Evolutionary conservation across 2,329 filamentous ascomycete species (phyloP), one percentile per base, ranked within the genome.

Genomic region (Periconia macrospinosa): DNA sequence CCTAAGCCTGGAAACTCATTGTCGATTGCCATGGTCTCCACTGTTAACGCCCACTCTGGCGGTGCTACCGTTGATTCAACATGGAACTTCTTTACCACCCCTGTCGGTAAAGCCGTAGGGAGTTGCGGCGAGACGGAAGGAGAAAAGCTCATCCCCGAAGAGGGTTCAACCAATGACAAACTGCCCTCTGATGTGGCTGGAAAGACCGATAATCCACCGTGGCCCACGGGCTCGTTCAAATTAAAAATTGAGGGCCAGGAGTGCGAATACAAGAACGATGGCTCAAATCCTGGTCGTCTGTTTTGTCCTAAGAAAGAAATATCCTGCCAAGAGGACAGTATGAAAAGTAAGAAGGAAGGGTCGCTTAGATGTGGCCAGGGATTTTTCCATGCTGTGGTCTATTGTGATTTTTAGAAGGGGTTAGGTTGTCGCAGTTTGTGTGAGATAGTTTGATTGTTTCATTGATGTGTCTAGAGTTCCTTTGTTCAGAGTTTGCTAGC

Each of bases 241-340:
- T 23, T 53, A n/a, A 56, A 56, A 19, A 41, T 56, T 27, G 42
- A 50, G 27, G 47, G 47, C 37, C 42, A 44, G 47, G 47, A 53
- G 18, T 56, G 50, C 47, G 43, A 56, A 30, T 50, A 56, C 47
- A 56, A 50, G 50, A 56, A 51, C 42, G 42, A 53, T 51, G 50
- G 54, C 27, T 53, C 50, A 27, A 56, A 56, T 50, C 15, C 56
- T 47, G 53, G 56, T 41, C 23, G 51, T 23, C 51, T 59, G 17
- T 54, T 54, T 30, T 59, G 56, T 44, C 50, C 50, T 15, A 45
- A 52, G 2, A 59, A 41, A 45, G 27, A 52, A 27, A 52, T 59
- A 18, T 42, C 20, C 27, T 56, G 53, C 35, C 18, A 5, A 27
- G 56, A 56, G 49, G 56, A 59, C 30, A 37, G 2, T 15, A 19